Base-by-base conservation (phyloP, 1,284 basidiomycete species). In the Pseudozyma thailandica region DNA sequence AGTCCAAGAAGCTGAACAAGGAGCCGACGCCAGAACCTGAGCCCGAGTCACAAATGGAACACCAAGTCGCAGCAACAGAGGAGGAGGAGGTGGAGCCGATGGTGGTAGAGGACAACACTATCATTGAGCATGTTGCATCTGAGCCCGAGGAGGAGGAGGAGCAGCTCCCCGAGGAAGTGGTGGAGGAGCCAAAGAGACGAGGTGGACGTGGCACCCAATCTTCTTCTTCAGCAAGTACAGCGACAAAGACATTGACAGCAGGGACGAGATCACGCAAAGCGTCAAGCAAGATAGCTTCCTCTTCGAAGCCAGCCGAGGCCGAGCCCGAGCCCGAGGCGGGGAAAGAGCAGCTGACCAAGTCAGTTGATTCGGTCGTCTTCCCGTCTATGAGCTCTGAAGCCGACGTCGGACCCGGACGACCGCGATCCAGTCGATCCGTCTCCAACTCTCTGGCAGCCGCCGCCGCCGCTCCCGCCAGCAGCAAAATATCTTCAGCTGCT, bases 1-100 rank as follows among this genome's bases (percentile, higher is more conserved):
- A 55, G 33, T 46, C 50, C 3, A 62, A 62, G 27, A 72, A 72
- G 55, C 59, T 63, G 15, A 45, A 63, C 23, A 50, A 70, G 43
- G 54, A 50, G 37, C 52, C 53, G 1, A 42, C 61, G 33, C 46
- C 55, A 8, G 55, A 52, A 21, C 28, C 45, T 6, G 63, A 60
- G 38, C 31, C 25, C 20, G 52, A 38, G 26, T 13, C 27, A 6
- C 21, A 51, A 38, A 3, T 18, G 7, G 52, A 62, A 35, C 13
- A 20, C 2, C 52, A 46, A 38, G 45, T 30, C 8, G 59, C 55
- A n/a, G 54, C 54, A 16, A 33, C 31, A 9, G 53, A 21, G 31
- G 37, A 38, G 18, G 37, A 38, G 37, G 37, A 38, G 13, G 16
- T 23, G 23, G 39, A 21, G 4, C 8, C 23, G 7, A 48, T 12